Base-by-base conservation (phyloP, 352 stramenopile species). In the Phytophthora hibernalis region DNA sequence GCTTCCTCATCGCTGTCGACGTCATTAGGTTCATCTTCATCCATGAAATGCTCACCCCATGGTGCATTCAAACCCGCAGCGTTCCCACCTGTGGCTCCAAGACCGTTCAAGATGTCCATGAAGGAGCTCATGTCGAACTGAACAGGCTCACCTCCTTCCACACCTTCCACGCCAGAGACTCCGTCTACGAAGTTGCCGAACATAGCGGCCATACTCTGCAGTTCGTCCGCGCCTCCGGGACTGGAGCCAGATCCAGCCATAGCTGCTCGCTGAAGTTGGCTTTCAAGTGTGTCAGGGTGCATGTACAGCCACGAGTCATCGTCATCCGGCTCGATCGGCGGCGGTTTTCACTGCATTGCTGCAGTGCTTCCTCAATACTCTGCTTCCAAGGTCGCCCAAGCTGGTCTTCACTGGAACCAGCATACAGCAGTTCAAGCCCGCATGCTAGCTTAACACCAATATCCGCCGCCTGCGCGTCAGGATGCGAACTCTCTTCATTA, bases 271-370 rank as follows among this genome's bases (percentile, higher is more conserved):
- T 82, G 62, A 5, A 96, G 79, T 48, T 82, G 80, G 16, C 86
- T 83, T 49, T 96, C 87, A 7, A 96, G 55, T 12, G 76, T 82
- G 37, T 96, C 84, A 0, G 87, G 87, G 6, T 91, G 78, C 49
- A 96, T 62, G 26, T 91, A 89, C 55, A 96, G 42, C 87, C 87
- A 96, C 44, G 79, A 76, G n/a, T 93, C 79, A 24, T 92, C 81
- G 54, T 96, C 87, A 20, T 91, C 81, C 12, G 65, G 50, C 13
- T 57, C 48, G 60, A 52, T 61, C 15, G 44, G 57, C 31, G 12
- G 61, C 11, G 60, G 26, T 30, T 58, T 45, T 1, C n/a, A 15
- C 0, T 44, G 2, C 54, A 4, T 13, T 62, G 52, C 16, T 61
- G 54, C 12, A 83, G 28, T 0, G 54, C 33, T 16, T 77, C 61